Percentiles rank a stretch among this genome's conserved stretches.
These are phyloP conservation scores for Rhodotorula sp. DNA, from an alignment of 1,284 basidiomycete genomes.

Conservation along the genomic window DNA sequence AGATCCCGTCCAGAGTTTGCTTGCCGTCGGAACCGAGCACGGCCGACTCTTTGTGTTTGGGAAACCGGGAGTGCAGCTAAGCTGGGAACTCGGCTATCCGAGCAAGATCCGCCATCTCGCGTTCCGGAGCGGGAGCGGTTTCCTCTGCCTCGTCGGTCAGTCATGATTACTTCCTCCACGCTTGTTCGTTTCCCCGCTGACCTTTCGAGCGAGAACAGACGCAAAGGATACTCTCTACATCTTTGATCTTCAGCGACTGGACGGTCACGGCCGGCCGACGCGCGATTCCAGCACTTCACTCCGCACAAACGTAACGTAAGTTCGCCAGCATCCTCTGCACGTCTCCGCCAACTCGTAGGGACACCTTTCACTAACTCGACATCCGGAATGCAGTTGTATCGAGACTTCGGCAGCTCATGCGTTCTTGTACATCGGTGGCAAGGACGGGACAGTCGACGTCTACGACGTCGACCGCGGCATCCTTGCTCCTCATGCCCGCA, in stretches of 20 bases:
- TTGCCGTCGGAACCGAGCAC: slow-evolving; percentile 63
- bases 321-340: no score
- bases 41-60: slow-evolving; percentile 67
- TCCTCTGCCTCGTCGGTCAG: slow-evolving; percentile 65
- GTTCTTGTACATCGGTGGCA: slow-evolving; percentile 60
- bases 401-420: slow-evolving; percentile 69
- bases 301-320: slow-evolving; percentile 53
- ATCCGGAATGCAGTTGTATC: slow-evolving; percentile 49
- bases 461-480: slow-evolving; percentile 50
- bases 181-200: background rate
- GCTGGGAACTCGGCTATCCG: slow-evolving; percentile 58
- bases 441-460: slow-evolving; percentile 52
- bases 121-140: slow-evolving; percentile 61
- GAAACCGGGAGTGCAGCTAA: slow-evolving; percentile 58
- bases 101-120: slow-evolving; percentile 61
- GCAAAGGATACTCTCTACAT: slow-evolving; percentile 64
- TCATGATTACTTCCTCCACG: no score
- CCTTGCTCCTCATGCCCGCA: slow-evolving; percentile 46
- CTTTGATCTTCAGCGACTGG: slow-evolving; percentile 63
- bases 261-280: slow-evolving; percentile 53
- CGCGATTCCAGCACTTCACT: slow-evolving; percentile 58
- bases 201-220: slow-evolving; percentile 53
- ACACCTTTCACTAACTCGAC: no score
- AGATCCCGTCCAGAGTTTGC: slow-evolving; percentile 68
- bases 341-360: no score